These are phyloP conservation scores for Ustilago cynodontis DNA, from an alignment of 1,284 basidiomycete species.

Conservation along the genomic window DNA sequence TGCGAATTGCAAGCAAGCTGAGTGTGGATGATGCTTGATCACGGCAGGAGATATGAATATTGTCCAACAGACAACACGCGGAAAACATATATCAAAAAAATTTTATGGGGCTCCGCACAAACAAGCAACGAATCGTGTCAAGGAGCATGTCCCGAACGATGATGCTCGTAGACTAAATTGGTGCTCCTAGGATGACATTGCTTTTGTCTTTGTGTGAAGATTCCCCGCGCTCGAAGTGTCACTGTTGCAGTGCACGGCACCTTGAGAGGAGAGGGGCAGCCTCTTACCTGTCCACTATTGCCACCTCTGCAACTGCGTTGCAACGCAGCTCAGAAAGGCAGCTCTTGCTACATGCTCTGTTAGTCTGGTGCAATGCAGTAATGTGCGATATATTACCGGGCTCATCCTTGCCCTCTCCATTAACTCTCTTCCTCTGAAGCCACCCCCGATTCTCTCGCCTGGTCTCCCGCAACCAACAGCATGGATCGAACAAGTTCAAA, in stretches of 20 bases:
- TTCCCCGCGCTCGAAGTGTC: not conserved
- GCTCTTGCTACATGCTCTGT: too few species aligned
- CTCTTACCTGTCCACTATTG: not conserved
- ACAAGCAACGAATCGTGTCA: too few species aligned
- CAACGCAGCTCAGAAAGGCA: not conserved
- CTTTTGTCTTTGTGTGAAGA: too few species aligned
- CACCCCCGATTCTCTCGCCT: not conserved
- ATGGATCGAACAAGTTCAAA: not conserved
- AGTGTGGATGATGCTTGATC: too few species aligned
- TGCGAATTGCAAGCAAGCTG: too few species aligned
- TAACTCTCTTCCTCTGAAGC: not conserved
- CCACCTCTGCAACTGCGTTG: not conserved
- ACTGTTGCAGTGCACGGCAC: too few species aligned
- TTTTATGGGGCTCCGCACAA: not conserved
- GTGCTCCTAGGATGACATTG: too few species aligned
- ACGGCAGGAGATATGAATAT: too few species aligned
- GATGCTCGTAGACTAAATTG: too few species aligned
- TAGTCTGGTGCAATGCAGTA: too few species aligned
- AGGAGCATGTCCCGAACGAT: not conserved
- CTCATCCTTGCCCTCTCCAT: not conserved
- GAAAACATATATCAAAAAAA: not conserved
- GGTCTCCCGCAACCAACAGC: not conserved
- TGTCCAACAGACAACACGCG: not conserved
- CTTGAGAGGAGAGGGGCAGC: too few species aligned
- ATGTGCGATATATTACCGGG: not conserved